These are phyloP conservation scores for Exophiala xenobiotica DNA, from an alignment of 2,329 filamentous ascomycete genomes.

Conservation along the genomic window DNA sequence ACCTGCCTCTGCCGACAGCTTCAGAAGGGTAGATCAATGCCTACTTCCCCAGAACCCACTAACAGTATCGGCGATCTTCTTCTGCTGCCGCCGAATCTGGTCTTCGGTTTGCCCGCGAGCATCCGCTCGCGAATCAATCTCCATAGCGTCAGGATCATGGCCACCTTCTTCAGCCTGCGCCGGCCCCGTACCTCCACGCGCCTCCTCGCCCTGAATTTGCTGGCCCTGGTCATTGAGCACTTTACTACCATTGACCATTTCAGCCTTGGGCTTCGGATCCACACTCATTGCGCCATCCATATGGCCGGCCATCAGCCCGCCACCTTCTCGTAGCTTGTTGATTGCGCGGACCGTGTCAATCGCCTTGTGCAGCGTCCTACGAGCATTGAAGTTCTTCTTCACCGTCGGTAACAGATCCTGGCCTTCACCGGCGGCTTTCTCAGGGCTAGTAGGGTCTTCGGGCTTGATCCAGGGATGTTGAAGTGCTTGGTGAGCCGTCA, in stretches of 20 bases:
- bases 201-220: conserved; percentile 27
- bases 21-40: conserved; percentile 4
- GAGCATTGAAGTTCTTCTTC: conserved; percentile 70
- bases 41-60: conserved; percentile 54
- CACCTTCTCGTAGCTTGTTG: conserved; percentile 64
- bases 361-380: conserved; percentile 64
- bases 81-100: conserved; percentile 61
- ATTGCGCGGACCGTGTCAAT: conserved; percentile 68
- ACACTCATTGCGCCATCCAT: conserved; percentile 61
- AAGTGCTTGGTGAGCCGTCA: conserved; percentile 81
- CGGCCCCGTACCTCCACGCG: conserved; percentile 27
- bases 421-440: conserved; percentile 37
- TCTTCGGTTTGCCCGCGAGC: conserved; percentile 62
- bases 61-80: conserved; percentile 58
- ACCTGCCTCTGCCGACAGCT: too few relatives aligned
- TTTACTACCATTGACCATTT: conserved; percentile 45
- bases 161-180: conserved; percentile 39
- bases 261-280: conserved; percentile 54
- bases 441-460: conserved; percentile 43
- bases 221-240: conserved; percentile 40
- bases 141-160: conserved; percentile 43
- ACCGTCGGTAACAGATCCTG: conserved; percentile 63
- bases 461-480: conserved; percentile 65
- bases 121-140: conserved; percentile 59
- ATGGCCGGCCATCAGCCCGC: conserved; percentile 53